Evolutionary conservation across 2,329 filamentous ascomycete genomes (phyloP), one percentile per base, ranked within the genome.

Genomic region (Ophiocordyceps camponoti-floridani): DNA sequence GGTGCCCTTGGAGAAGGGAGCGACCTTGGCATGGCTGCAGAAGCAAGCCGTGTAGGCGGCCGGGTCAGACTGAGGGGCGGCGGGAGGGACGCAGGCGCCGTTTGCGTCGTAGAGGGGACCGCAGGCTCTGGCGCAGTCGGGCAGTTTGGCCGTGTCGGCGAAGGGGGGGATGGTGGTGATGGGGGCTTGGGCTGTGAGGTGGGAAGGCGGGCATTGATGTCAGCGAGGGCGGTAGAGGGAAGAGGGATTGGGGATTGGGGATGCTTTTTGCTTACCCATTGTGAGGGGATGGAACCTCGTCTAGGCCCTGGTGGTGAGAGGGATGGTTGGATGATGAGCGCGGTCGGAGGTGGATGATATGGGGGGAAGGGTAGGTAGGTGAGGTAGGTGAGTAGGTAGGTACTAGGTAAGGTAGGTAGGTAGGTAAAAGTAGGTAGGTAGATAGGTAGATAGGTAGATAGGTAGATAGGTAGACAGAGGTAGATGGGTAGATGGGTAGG

Each of bases 11-110:
- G 73, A 71, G 46, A 86, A 77, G 9, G 68, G 59, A 4, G 68
- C 63, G 3, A 91, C 69, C 19, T 70, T 64, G 12, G 67, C 50
- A 43, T 81, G 76, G 52, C 69, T 64, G 64, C 86, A 94, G 64
- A 93, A 87, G 62, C 86, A 93, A 33, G 69, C 66, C 44, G 75
- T 67, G 58, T 82, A 84, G 40, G 67, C 71, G 18, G 59, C 54
- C 38, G 70, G 58, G 42, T 69, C 66, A 43, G 69, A 67, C 7
- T 62, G 58, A 5, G 70, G 59, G 4, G 61, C 66, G 23, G 63
- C 68, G 4, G 72, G 73, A 4, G 81, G 79, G 1, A 81, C 70
- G 60, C 86, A 93, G 48, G 68, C 75, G 41, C 72, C 72, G 55
- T 87, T 83, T 47, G 82, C 84, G 59, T 84, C 73, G 56, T 72